A percentile compares a stretch with the other conserved stretches of the same genome.
These are phyloP conservation scores for Venturia carpophila DNA, from an alignment of 2,329 filamentous ascomycete genomes.

Conservation along the genomic window DNA sequence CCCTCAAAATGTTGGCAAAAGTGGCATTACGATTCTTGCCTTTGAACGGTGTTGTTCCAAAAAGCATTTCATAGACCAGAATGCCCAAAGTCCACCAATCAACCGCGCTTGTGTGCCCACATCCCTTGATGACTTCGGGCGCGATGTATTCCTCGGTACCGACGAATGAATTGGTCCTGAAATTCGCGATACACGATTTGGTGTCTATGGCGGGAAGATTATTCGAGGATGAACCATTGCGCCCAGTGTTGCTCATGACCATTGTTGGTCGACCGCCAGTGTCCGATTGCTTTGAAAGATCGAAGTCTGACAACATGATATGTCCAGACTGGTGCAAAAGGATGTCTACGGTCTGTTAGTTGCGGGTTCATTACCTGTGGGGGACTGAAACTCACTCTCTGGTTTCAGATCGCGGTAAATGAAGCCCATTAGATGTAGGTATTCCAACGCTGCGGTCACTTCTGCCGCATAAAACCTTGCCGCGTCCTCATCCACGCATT, in stretches of 20 bases:
- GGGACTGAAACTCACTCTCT: slow-evolving; percentile 61
- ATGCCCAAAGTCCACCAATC: slow-evolving; percentile 99
- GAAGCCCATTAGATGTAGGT: slow-evolving; percentile 97
- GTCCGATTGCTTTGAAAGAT: slow-evolving; percentile 95
- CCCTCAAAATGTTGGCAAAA: slow-evolving; percentile 91
- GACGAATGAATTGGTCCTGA: slow-evolving; percentile 96
- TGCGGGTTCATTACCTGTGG: neutral
- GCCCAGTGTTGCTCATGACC: slow-evolving; percentile 67
- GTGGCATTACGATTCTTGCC: slow-evolving; percentile 98
- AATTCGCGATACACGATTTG: slow-evolving; percentile 95
- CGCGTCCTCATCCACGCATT: slow-evolving; percentile 94
- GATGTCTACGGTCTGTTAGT: slow-evolving; percentile 59
- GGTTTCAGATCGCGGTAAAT: slow-evolving; percentile 98
- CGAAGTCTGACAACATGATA: slow-evolving; percentile 99
- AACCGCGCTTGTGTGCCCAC: slow-evolving; percentile 94
- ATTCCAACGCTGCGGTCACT: slow-evolving; percentile 92
- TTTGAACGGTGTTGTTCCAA: slow-evolving; percentile 97
- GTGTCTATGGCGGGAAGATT: slow-evolving; percentile 96
- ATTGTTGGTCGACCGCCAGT: slow-evolving; percentile 93
- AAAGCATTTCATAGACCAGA: slow-evolving; percentile 97
- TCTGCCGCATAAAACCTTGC: slow-evolving; percentile 96
- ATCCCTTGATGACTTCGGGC: slow-evolving; percentile 97
- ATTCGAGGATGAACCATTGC: slow-evolving; percentile 76
- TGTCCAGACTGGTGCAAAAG: slow-evolving; percentile 97
- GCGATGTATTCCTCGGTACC: slow-evolving; percentile 99